These are phyloP conservation scores for Nyssa sinensis DNA, from an alignment of 148 eudicot species.

Conservation along the genomic window DNA sequence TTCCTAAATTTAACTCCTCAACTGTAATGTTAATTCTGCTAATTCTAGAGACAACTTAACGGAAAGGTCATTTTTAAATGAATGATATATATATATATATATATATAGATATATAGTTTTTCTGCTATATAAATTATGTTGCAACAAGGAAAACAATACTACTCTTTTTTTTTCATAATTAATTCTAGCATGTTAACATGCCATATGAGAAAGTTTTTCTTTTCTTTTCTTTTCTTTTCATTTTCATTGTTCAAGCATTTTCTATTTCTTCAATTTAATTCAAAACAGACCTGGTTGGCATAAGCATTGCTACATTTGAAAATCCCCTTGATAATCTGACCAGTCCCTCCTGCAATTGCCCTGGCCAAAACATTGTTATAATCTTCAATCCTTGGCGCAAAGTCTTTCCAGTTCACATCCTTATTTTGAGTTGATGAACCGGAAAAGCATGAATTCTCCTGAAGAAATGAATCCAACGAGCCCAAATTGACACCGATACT, in stretches of 20 bases:
- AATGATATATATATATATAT: too few species aligned
- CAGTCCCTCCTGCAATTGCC: constrained; percentile 93
- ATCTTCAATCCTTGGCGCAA: constrained; percentile 69
- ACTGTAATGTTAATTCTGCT: too few species aligned
- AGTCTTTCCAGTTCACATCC: constrained; percentile 77
- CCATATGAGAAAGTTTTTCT: too few species aligned
- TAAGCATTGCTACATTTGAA: constrained; percentile 87
- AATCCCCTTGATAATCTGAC: constrained; percentile 87
- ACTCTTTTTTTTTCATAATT: too few species aligned
- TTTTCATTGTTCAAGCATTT: too few species aligned
- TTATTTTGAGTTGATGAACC: constrained; percentile 33
- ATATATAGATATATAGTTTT: too few species aligned
- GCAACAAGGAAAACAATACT: too few species aligned
- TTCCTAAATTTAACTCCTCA: too few species aligned
- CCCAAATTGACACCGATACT: constrained; percentile 34
- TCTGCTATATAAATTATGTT: too few species aligned
- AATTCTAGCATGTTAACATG: too few species aligned
- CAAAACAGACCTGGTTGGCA: constrained; percentile 60
- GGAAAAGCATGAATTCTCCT: constrained; percentile 65
- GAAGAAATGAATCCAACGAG: constrained; percentile 58
- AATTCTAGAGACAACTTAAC: neutral
- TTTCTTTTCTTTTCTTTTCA: too few species aligned
- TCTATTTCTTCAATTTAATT: neutral
- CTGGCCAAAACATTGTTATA: constrained; percentile 78
- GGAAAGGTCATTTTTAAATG: too few species aligned